phyloP scores from a whole-genome alignment of 1,284 basidiomycete species.

The Porodaedalea pini region DNA sequence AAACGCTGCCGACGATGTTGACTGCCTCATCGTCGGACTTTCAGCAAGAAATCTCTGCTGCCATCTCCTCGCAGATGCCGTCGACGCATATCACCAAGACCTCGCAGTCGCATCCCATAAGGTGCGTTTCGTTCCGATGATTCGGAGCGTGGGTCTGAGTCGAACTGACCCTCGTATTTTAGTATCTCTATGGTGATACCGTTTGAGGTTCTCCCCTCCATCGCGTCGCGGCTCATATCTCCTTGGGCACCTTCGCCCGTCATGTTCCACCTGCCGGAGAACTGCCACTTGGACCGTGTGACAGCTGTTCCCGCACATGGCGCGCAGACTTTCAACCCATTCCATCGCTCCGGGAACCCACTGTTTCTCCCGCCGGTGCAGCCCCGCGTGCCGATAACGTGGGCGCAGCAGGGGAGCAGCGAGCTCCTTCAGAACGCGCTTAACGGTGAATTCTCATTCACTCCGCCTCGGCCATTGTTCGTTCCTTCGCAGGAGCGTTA shows the following conservation, averaged over 20 bases:
- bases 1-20: slow-evolving; percentile 26
- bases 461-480: slow-evolving; percentile 9
- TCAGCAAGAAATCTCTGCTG: slow-evolving; percentile 48
- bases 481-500: slow-evolving; percentile 11
- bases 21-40: slow-evolving; percentile 32
- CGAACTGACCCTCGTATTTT: slow-evolving; percentile 22
- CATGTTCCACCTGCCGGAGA: slow-evolving; percentile 34
- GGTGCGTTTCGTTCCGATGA: slow-evolving; percentile 45
- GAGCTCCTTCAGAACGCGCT: slow-evolving; percentile 17
- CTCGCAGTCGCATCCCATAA: slow-evolving; percentile 80
- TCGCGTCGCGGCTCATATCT: slow-evolving; percentile 49
- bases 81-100: slow-evolving; percentile 52
- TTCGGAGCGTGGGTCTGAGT: background rate
- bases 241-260: slow-evolving; percentile 35
- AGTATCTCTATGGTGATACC: slow-evolving; percentile 70
- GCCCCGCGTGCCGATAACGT: background rate
- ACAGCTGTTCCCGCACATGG: slow-evolving; percentile 19
- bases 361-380: background rate
- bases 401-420: slow-evolving; percentile 11
- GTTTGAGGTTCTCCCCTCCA: slow-evolving; percentile 50
- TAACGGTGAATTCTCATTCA: background rate
- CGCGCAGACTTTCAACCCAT: slow-evolving; percentile 8
- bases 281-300: slow-evolving; percentile 33
- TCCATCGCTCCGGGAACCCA: slow-evolving; percentile 9
- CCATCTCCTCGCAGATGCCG: slow-evolving; percentile 35